Evolutionary conservation across 2,329 filamentous ascomycete genomes (phyloP).

Genomic region (Aspergillus amoenus): DNA sequence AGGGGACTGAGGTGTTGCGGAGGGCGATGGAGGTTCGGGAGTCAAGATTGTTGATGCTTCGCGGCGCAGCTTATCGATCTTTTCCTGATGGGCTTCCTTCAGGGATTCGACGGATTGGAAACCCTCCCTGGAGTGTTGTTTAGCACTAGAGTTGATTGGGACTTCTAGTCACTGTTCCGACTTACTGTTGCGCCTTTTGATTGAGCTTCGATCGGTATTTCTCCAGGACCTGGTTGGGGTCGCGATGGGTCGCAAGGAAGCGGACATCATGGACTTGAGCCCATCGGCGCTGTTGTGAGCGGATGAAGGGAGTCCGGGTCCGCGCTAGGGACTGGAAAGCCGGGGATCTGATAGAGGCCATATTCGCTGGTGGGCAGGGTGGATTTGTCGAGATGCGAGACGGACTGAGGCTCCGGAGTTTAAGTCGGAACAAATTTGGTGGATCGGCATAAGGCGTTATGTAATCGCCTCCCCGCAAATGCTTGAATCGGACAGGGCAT

Average conservation of each 20-base stretch:
- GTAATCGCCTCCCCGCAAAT: constrained; percentile 7
- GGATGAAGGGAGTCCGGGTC: constrained; percentile 27
- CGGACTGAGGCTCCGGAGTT: constrained; percentile 1
- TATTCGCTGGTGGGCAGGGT: constrained; percentile 24
- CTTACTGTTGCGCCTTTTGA: constrained; percentile 70
- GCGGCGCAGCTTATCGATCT: constrained; percentile 71
- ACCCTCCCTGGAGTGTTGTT: constrained; percentile 56
- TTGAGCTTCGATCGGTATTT: constrained; percentile 87
- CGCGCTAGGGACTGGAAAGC: constrained; percentile 50
- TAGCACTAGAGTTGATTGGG: not conserved
- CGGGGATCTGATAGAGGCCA: constrained; percentile 53
- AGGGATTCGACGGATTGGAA: constrained; percentile 60
- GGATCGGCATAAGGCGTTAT: constrained; percentile 5
- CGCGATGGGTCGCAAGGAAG: constrained; percentile 77
- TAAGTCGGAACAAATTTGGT: not conserved
- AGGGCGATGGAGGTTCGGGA: constrained; percentile 42
- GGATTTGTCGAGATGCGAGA: constrained; percentile 4
- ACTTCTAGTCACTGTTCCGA: not conserved
- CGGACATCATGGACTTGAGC: constrained; percentile 90
- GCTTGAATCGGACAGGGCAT: not conserved
- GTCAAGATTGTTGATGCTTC: constrained; percentile 59
- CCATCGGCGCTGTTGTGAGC: constrained; percentile 69
- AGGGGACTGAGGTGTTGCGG: constrained; percentile 37
- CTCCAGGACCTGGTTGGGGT: constrained; percentile 66
- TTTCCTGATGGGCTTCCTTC: constrained; percentile 79